These are phyloP conservation scores for Parietaria judaica DNA, from an alignment of 306 rosid genomes.

Conservation along the genomic window DNA sequence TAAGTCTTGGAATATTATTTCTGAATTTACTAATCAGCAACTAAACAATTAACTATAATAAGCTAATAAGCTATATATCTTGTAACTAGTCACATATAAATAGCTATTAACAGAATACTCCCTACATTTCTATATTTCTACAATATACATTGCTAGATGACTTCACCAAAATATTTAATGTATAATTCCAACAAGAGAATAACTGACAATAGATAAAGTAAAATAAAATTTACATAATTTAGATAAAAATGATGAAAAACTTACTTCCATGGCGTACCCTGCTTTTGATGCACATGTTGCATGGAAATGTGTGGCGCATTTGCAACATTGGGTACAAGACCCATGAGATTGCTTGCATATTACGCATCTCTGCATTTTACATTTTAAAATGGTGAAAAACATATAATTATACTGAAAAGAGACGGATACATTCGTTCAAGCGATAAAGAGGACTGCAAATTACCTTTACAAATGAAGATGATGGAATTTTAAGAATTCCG, in stretches of 20 bases:
- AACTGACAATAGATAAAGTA: slow-evolving; percentile 6
- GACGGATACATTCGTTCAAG: background rate
- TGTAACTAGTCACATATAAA: too few species aligned
- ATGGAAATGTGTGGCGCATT: slow-evolving; percentile 84
- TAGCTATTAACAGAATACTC: too few species aligned
- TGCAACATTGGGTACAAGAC: slow-evolving; percentile 85
- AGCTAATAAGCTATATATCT: too few species aligned
- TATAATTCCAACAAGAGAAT: background rate
- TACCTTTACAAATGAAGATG: slow-evolving; percentile 72
- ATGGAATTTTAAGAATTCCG: slow-evolving; percentile 80
- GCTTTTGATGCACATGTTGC: slow-evolving; percentile 83
- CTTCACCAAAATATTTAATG: background rate
- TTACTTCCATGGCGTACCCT: slow-evolving; percentile 94
- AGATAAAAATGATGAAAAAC: slow-evolving; percentile 20
- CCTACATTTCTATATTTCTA: too few species aligned
- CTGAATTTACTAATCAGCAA: too few species aligned
- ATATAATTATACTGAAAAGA: background rate
- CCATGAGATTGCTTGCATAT: slow-evolving; percentile 91
- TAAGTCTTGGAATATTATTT: too few species aligned
- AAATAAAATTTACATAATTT: too few species aligned
- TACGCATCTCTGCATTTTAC: slow-evolving; percentile 59
- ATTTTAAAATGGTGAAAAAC: slow-evolving; percentile 15
- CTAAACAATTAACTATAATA: too few species aligned
- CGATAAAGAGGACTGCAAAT: background rate
- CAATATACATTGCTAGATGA: too few species aligned